Evolutionary conservation across 345 rosid species (phyloP).

Genomic region (Brassica rapa): DNA sequence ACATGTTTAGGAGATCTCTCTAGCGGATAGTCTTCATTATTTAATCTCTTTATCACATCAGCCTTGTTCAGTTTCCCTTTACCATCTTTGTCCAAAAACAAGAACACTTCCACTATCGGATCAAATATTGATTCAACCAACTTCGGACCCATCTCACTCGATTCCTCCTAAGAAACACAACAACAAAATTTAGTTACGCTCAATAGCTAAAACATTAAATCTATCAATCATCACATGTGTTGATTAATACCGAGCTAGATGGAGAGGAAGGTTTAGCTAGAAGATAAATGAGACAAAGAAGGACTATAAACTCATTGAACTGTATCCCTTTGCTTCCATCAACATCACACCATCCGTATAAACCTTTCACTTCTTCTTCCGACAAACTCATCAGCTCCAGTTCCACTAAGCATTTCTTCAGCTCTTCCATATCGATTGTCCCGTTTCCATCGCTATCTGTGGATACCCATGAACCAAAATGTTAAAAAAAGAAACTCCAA

Average conservation of each 20-base stretch:
- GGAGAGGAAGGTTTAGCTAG: conserved; percentile 55
- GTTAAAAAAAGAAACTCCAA: background rate
- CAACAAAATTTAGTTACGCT: background rate
- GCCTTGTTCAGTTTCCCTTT: conserved; percentile 73
- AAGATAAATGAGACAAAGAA: conserved; percentile 73
- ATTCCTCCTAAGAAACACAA: conserved; percentile 41
- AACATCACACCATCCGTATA: conserved; percentile 76
- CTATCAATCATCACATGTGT: background rate
- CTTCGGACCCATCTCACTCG: conserved; percentile 47
- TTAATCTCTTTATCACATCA: conserved; percentile 63
- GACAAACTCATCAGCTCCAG: conserved; percentile 48
- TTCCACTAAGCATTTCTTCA: conserved; percentile 64
- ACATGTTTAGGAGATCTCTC: conserved; percentile 75
- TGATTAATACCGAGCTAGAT: conserved; percentile 33
- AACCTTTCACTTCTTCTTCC: conserved; percentile 70
- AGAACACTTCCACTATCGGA: conserved; percentile 71
- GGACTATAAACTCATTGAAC: conserved; percentile 83
- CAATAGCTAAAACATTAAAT: background rate
- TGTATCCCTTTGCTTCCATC: conserved; percentile 76
- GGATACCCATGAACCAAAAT: background rate
- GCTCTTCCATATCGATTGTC: conserved; percentile 64
- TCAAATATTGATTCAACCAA: conserved; percentile 69
- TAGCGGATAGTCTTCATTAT: conserved; percentile 61
- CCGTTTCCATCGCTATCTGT: conserved; percentile 76
- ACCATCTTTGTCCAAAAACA: conserved; percentile 77